These are phyloP conservation scores for Aspergillus incahuasiensis DNA, from an alignment of 495 filamentous ascomycete species.

Conservation along the genomic window DNA sequence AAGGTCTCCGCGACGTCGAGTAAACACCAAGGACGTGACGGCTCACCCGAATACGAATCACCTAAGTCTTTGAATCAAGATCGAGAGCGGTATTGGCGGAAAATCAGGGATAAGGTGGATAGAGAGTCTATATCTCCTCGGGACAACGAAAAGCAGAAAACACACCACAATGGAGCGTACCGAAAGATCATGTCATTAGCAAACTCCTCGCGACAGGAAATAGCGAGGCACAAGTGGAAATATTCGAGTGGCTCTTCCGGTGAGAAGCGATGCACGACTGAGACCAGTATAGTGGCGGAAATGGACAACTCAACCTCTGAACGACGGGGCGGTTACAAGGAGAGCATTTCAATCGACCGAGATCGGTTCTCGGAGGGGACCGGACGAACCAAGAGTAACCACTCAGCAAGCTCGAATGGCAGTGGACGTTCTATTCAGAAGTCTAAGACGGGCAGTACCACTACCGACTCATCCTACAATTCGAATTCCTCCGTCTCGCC, in stretches of 20 bases:
- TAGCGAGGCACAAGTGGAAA: conserved; percentile 17
- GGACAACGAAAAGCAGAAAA: conserved; percentile 24
- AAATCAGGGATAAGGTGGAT: conserved; percentile 27
- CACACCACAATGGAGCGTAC: conserved; percentile 18
- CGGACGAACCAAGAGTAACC: conserved; percentile 25
- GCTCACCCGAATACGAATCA: conserved; percentile 14
- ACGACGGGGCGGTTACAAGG: conserved; percentile 7
- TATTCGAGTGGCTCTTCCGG: conserved; percentile 9
- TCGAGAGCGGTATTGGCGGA: conserved; percentile 31
- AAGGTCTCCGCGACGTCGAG: conserved; percentile 3
- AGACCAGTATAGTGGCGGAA: conserved; percentile 25
- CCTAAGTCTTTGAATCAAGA: conserved; percentile 21
- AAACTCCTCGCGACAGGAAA: conserved; percentile 18
- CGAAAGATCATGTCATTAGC: conserved; percentile 21
- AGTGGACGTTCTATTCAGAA: conserved; percentile 2
- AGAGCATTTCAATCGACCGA: conserved; percentile 7
- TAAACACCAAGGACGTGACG: conserved; percentile 6
- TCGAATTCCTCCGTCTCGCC: conserved; percentile 34
- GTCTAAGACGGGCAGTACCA: conserved; percentile 20
- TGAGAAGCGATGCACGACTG: conserved; percentile 19
- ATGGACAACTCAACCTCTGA: conserved; percentile 25
- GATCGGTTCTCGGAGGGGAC: conserved; percentile 4
- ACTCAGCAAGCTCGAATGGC: conserved; percentile 2
- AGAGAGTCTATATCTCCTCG: conserved; percentile 25
- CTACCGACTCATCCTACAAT: conserved; percentile 24